Evolutionary conservation across 1,284 basidiomycete species (phyloP).

Genomic region (Cutaneotrichosporon cavernicola): DNA sequence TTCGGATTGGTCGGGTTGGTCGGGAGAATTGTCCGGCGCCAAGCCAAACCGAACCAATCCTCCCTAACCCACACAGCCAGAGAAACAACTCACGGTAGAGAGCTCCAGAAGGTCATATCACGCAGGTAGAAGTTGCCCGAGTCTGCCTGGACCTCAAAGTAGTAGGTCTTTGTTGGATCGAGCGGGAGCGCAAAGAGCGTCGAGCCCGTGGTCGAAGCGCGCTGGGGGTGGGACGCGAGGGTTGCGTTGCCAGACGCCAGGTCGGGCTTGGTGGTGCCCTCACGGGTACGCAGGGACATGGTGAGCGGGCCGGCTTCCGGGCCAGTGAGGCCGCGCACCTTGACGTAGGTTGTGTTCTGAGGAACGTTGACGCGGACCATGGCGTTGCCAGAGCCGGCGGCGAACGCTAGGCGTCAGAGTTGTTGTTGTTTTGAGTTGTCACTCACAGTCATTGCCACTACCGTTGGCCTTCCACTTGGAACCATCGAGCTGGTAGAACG

Average conservation of each 20-base stretch:
- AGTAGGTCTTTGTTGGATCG: constrained; percentile 8
- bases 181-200: constrained; percentile 1
- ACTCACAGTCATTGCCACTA: constrained; percentile 7
- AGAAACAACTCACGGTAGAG: neutral
- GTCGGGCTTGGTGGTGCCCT: constrained; percentile 6
- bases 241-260: neutral
- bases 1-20: neutral
- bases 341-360: constrained; percentile 5
- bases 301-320: neutral
- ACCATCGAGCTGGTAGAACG: constrained; percentile 6
- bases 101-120: constrained; percentile 4
- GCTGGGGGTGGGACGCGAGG: neutral
- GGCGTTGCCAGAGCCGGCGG: neutral
- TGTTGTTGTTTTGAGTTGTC: neutral
- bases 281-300: neutral
- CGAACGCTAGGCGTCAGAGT: neutral
- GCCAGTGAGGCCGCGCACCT: constrained; percentile 2
- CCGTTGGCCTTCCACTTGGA: constrained; percentile 3
- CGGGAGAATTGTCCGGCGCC: neutral
- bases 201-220: neutral
- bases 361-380: constrained; percentile 6
- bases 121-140: constrained; percentile 1
- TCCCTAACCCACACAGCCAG: neutral
- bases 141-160: constrained; percentile 1
- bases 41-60: neutral